Percentiles rank a stretch among this genome's conserved stretches.
Conservation (phyloP, 352 stramenopile species). For the Globisporangium nagaii region DNA sequence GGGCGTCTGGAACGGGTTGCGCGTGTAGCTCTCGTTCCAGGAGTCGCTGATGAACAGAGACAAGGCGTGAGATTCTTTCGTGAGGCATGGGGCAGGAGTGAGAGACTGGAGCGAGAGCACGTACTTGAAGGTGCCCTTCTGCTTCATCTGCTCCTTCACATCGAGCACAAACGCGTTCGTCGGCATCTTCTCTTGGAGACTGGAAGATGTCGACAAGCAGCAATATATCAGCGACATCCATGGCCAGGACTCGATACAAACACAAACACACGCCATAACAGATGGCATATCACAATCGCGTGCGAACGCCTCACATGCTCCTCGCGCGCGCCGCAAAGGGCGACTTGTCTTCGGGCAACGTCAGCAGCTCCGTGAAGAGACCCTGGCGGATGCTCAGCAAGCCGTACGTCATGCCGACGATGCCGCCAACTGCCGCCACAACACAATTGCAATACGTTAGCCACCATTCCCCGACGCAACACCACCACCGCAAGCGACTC, state of each 20-base stretch:
- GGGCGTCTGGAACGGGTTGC: constrained; percentile 7
- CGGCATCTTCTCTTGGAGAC: constrained; percentile 36
- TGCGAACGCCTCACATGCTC: constrained; percentile 25
- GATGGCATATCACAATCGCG: too few relatives aligned
- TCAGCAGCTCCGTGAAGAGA: constrained; percentile 32
- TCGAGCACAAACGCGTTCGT: constrained; percentile 48
- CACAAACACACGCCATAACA: too few relatives aligned
- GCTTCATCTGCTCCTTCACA: constrained; percentile 43
- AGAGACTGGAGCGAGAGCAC: too few relatives aligned
- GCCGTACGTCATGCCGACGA: constrained; percentile 26
- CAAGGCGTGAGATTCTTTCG: too few relatives aligned
- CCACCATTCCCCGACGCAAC: too few relatives aligned
- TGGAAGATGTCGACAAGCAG: constrained; percentile 6
- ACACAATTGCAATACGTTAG: not conserved
- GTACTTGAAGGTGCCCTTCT: constrained; percentile 38
- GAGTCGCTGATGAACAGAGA: constrained; percentile 25
- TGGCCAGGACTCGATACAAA: too few relatives aligned
- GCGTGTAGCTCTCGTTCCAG: constrained; percentile 23
- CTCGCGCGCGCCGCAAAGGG: constrained; percentile 21
- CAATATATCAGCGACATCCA: too few relatives aligned
- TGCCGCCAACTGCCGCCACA: constrained; percentile 15
- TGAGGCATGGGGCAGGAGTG: too few relatives aligned
- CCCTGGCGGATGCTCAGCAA: constrained; percentile 29
- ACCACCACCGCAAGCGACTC: too few relatives aligned
- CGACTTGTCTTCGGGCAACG: constrained; percentile 30